Conservation (phyloP, 1,139 yeast species). For the Candida neerlandica region DNA sequence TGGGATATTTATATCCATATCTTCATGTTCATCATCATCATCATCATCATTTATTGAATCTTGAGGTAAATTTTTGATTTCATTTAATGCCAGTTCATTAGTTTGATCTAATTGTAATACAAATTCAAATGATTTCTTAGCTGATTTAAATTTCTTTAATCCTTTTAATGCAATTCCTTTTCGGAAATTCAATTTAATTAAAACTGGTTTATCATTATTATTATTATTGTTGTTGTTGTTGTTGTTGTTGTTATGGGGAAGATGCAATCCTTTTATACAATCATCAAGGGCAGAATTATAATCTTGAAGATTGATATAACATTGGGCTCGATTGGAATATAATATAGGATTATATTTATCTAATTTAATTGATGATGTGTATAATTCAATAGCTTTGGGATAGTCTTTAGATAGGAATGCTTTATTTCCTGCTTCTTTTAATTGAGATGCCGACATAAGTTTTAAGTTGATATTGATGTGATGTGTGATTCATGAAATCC, state of each 20-base stretch:
- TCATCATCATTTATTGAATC: constrained; percentile 4
- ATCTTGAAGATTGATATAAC: constrained; percentile 58
- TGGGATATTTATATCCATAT: constrained; percentile 27
- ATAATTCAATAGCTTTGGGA: constrained; percentile 59
- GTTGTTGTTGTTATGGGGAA: constrained; percentile 17
- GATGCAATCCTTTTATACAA: constrained; percentile 57
- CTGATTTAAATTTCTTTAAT: constrained; percentile 31
- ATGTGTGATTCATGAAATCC: too few species aligned
- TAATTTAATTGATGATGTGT: constrained; percentile 63
- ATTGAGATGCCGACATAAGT: constrained; percentile 25
- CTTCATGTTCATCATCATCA: too few species aligned
- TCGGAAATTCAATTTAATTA: constrained; percentile 62
- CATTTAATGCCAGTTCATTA: constrained; percentile 38
- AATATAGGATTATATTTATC: constrained; percentile 63
- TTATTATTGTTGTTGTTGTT: not conserved
- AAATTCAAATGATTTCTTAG: constrained; percentile 36
- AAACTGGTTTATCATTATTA: constrained; percentile 30
- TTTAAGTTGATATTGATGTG: too few species aligned
- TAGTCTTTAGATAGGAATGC: constrained; percentile 61
- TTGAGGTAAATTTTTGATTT: constrained; percentile 22
- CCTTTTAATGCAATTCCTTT: constrained; percentile 50
- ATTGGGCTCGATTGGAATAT: constrained; percentile 79
- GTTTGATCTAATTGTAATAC: constrained; percentile 51
- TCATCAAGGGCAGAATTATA: constrained; percentile 62
- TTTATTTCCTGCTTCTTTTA: constrained; percentile 62